Evolutionary conservation across 345 rosid species (phyloP).

Genomic region (Lumnitzera racemosa): DNA sequence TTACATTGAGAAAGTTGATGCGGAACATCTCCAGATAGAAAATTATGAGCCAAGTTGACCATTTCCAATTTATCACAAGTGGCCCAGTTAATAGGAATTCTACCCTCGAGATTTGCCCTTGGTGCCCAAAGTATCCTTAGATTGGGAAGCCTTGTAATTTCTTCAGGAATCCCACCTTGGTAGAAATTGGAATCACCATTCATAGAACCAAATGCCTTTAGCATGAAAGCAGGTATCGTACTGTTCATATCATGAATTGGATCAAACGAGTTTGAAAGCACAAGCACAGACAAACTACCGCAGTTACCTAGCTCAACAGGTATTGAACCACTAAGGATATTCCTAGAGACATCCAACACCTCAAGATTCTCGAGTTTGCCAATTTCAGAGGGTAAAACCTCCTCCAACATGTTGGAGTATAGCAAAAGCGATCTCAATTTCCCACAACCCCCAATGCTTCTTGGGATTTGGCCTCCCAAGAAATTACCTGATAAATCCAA

Average conservation of each 20-base stretch:
- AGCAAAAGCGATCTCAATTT: constrained; percentile 53
- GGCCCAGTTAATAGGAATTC: constrained; percentile 60
- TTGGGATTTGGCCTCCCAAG: constrained; percentile 59
- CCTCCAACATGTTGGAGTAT: constrained; percentile 72
- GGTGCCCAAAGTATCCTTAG: constrained; percentile 87
- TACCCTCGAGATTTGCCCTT: constrained; percentile 61
- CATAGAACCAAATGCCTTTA: constrained; percentile 27
- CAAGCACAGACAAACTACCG: constrained; percentile 56
- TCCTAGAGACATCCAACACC: constrained; percentile 83
- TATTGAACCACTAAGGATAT: constrained; percentile 62
- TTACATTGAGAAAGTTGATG: constrained; percentile 44
- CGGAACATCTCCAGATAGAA: constrained; percentile 54
- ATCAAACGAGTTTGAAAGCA: constrained; percentile 55
- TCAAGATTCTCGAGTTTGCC: constrained; percentile 71
- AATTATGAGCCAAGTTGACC: constrained; percentile 71
- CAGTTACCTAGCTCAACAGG: constrained; percentile 79
- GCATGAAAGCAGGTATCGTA: constrained; percentile 27
- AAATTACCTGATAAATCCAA: constrained; percentile 82
- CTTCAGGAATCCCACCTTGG: constrained; percentile 62
- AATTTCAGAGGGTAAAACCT: constrained; percentile 52
- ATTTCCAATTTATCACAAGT: constrained; percentile 67
- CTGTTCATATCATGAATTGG: constrained; percentile 31
- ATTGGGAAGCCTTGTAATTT: constrained; percentile 52
- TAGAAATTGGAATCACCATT: constrained; percentile 69
- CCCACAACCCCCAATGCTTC: constrained; percentile 56